Evolutionary conservation across 768 basidiomycete species (phyloP).

Genomic region (Lyophyllum semitale): DNA sequence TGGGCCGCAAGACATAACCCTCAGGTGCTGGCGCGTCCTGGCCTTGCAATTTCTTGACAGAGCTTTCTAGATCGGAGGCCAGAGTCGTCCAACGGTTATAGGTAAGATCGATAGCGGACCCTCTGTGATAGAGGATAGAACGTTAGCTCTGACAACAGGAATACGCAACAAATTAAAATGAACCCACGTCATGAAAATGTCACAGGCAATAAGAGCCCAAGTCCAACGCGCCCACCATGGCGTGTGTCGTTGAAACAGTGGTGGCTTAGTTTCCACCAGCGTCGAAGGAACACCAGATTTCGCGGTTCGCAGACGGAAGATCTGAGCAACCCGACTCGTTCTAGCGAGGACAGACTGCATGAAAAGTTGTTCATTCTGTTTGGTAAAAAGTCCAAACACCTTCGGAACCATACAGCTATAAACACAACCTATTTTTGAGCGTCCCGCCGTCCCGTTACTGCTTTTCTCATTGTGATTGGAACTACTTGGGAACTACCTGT

Average conservation of each 20-base stretch:
- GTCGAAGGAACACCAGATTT: constrained; percentile 1
- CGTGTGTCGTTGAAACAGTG: constrained; percentile 30
- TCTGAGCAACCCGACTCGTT: constrained; percentile 9
- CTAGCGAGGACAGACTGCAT: constrained; percentile 13
- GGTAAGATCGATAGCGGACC: constrained; percentile 33
- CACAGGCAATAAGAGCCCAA: constrained; percentile 28
- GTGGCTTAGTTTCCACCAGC: constrained; percentile 12
- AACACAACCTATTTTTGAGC: constrained; percentile 13
- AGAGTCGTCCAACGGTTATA: constrained; percentile 34
- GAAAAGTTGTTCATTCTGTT: background rate
- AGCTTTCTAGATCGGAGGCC: constrained; percentile 22
- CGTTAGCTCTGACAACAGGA: background rate
- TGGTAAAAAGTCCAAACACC: background rate
- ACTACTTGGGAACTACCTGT: background rate
- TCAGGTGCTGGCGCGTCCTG: constrained; percentile 11
- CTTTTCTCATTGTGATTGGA: constrained; percentile 14
- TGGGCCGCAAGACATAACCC: constrained; percentile 29
- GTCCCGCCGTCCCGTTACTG: constrained; percentile 15
- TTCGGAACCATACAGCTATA: constrained; percentile 6
- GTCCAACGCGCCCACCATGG: constrained; percentile 34
- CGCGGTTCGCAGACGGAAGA: constrained; percentile 12
- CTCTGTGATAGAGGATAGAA: constrained; percentile 16
- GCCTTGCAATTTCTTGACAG: constrained; percentile 17
- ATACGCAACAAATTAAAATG: background rate
- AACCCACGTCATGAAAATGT: constrained; percentile 33